Base-by-base conservation (phyloP, 2,329 filamentous ascomycete genomes). In the Fusarium coicis region DNA sequence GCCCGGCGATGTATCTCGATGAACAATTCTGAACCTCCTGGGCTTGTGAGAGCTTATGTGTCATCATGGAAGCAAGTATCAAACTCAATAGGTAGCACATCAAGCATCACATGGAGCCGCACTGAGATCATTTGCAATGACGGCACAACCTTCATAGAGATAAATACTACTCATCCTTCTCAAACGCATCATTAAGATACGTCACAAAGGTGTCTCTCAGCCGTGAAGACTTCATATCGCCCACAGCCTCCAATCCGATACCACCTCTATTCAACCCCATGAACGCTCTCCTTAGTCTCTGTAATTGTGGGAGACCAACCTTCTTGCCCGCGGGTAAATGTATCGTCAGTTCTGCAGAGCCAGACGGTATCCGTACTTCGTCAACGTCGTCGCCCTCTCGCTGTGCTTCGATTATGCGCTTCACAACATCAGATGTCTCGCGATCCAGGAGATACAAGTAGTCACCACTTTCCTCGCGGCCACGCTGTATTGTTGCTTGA, bases 371-470 rank as follows among this genome's bases (percentile, higher is more conserved):
- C 18, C 64, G 81, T 34, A 93, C 87, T 72, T 89, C 85, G 30
- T 84, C 88, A 10, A 86, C 89, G 70, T 93, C 76, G 46, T 72
- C 91, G 59, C 94, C 91, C 63, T 94, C 91, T 57, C 89, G 87
- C 79, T 93, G 89, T 83, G 90, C 91, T 53, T 92, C 89, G 63
- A 93, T 82, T 42, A 97, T 90, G 63, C 86, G 86, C 75, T 90
- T 89, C 59, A 96, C 87, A 36, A 97, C 89, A 60, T 92, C 92
- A 75, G 95, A 93, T 12, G 93, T 96, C 79, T 91, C 91, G 72
- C 90, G 90, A 81, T 97, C 94, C 30, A 97, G 86, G 67, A 94
- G 87, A 80, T 96, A 95, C 58, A 97, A 86, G 80, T 95, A 95
- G 78, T 95, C 92, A 79, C 91, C 80, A 83, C 90, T 77, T 79